A percentile compares a stretch with the other conserved stretches of the same genome.
These are phyloP conservation scores for Margaritispora aquatica DNA, from an alignment of 495 filamentous ascomycete species.

Conservation along the genomic window DNA sequence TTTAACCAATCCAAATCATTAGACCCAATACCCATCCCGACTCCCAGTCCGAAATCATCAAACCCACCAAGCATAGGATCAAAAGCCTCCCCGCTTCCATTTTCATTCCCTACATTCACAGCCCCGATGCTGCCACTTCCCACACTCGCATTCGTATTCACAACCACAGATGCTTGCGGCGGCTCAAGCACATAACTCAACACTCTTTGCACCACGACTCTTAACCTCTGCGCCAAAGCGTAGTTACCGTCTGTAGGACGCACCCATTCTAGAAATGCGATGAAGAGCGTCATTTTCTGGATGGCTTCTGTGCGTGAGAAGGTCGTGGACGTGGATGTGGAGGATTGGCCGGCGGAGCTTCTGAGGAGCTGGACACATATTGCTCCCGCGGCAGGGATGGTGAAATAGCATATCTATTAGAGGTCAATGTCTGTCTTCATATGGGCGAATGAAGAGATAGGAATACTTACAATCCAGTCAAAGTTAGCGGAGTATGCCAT, in stretches of 20 bases:
- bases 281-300: slow-evolving; percentile 24
- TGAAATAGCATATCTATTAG: background rate
- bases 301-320: slow-evolving; percentile 21
- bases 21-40: background rate
- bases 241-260: slow-evolving; percentile 23
- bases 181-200: slow-evolving; percentile 20
- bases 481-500: slow-evolving; percentile 12
- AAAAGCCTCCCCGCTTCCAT: slow-evolving; percentile 1
- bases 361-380: slow-evolving; percentile 24
- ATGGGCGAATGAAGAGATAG: background rate
- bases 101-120: too few relatives aligned
- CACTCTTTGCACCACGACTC: slow-evolving; percentile 15
- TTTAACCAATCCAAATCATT: slow-evolving; percentile 19
- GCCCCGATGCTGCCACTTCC: too few relatives aligned
- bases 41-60: too few relatives aligned
- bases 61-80: slow-evolving; percentile 17
- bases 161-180: background rate
- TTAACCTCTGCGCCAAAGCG: slow-evolving; percentile 12
- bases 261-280: slow-evolving; percentile 23
- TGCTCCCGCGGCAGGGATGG: slow-evolving; percentile 20
- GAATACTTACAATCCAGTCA: slow-evolving; percentile 22
- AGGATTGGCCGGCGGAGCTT: background rate
- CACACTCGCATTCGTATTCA: background rate
- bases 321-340: background rate
- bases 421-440: background rate